A percentile compares a stretch with the other conserved stretches of the same genome.
Conservation (phyloP, 306 rosid species). For the Luffa aegyptiaca region DNA sequence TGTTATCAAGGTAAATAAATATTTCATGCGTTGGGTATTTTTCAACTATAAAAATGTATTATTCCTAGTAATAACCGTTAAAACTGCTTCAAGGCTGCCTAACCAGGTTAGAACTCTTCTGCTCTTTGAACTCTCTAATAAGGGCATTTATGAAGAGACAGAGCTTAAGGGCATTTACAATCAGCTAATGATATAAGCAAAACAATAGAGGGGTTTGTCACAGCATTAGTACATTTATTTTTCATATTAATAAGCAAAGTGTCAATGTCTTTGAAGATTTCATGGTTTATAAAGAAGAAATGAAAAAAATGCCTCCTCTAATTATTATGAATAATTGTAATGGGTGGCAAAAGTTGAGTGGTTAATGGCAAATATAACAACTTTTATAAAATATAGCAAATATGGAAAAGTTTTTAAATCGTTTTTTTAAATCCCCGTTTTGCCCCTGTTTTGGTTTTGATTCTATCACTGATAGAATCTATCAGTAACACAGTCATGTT, state of each 20-base stretch:
- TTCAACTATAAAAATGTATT: neutral
- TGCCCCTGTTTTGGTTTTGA: too few species aligned
- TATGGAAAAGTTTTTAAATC: too few species aligned
- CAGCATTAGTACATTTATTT: neutral
- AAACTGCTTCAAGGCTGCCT: neutral
- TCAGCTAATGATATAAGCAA: neutral
- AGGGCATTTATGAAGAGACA: neutral
- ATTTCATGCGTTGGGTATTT: neutral
- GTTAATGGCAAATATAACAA: too few species aligned
- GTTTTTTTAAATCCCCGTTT: too few species aligned
- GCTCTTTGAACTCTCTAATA: too few species aligned
- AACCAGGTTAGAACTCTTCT: too few species aligned
- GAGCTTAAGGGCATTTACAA: neutral
- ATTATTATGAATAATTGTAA: too few species aligned
- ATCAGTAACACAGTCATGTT: too few species aligned
- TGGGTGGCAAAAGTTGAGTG: too few species aligned
- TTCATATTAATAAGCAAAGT: neutral
- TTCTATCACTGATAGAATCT: too few species aligned
- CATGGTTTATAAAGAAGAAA: neutral
- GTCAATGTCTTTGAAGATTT: neutral
- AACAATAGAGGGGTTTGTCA: neutral
- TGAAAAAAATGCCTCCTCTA: neutral
- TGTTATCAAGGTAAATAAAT: neutral
- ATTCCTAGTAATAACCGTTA: neutral
- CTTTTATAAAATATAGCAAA: too few species aligned